Evolutionary conservation across 2,329 filamentous ascomycete species (phyloP), one percentile per base, ranked within the genome.

Genomic region (Cercospora zeae-maydis): DNA sequence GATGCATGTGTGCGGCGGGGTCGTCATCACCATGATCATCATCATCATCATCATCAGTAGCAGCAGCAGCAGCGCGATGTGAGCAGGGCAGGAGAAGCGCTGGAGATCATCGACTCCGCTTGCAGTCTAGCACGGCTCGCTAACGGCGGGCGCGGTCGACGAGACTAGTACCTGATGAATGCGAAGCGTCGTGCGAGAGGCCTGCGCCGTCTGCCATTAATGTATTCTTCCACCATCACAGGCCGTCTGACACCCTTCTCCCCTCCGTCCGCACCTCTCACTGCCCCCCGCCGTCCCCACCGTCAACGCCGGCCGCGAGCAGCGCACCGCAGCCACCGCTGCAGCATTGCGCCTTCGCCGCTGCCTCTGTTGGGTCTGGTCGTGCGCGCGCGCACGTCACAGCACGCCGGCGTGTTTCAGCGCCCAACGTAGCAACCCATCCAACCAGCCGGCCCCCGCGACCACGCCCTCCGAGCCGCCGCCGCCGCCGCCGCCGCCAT

Each of bases 361-460:
- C 47, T 24, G 47, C 47, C n/a, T 52, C 24, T 19, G 30, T 27
- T 24, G 47, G 39, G 19, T 2, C 39, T 16, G 39, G 39, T 45
- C 39, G 47, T 52, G 47, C 24, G 6, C 47, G 30, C 30, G 47
- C 30, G 24, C 16, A n/a, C n/a, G n/a, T n/a, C n/a, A n/a, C 24
- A 16, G 47, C 27, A 52, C 47, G 24, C 21, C 27, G 47, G 47
- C 30, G 47, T 52, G 47, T 52, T 52, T 52, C 47, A 52, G 47
- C 13, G 47, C 47, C 24, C n/a, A 52, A 52, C 47, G 47, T 24
- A 52, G 47, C 30, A 34, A 31, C 21, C 47, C 10, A 52, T 33
- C 47, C 47, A 52, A n/a, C 47, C 47, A n/a, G n/a, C 14, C 47
- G 47, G 47, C 24, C 47, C 47, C 47, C 47, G 47, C 47, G 47